Evolutionary conservation across 352 stramenopile species (phyloP), one percentile per base, ranked within the genome.

Genomic region (Pythium oligandrum): DNA sequence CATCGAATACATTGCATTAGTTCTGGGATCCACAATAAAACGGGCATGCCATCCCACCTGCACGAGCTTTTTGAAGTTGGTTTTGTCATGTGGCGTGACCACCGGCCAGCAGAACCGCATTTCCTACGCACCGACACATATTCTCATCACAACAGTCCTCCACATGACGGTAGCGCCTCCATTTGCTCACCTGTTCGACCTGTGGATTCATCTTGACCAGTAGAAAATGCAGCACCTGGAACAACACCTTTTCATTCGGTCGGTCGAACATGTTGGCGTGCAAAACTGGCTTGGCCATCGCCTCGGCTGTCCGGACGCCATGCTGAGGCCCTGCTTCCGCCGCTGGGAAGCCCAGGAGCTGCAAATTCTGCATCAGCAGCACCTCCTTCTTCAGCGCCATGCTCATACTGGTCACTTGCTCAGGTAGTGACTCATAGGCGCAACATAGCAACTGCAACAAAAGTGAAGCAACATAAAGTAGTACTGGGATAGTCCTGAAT

Each of bases 211-310:
- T 35, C 48, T 70, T 68, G 32, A 62, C 52, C 44, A 86, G 59
- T 37, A 86, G 50, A 43, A 78, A 78, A 42, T 81, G 66, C 34
- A 84, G 54, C 26, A 76, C 51, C 2, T 51, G 54, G 32, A 81
- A 68, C 45, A 84, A 58, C 52, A 80, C 40, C 54, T 83, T 82
- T 61, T 84, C 73, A 48, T 86, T 84, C 26, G 71, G 75, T 2
- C 67, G 57, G 33, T 83, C 71, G 17, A 84, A 83, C 55, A 80
- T 74, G 51, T 55, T 54, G 32, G 61, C 40, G 31, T 71, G 55
- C 9, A 83, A 46, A 36, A 57, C 35, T 9, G 51, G 33, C 48
- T 44, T 33, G 3, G 40, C 26, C 26, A 34, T 30, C 9, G 37
- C 26, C 34, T 10, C 12, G 4, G 2, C 9, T 40, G 38, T 12